Conservation (phyloP, 352 stramenopile genomes). For the Peronospora destructor region DNA sequence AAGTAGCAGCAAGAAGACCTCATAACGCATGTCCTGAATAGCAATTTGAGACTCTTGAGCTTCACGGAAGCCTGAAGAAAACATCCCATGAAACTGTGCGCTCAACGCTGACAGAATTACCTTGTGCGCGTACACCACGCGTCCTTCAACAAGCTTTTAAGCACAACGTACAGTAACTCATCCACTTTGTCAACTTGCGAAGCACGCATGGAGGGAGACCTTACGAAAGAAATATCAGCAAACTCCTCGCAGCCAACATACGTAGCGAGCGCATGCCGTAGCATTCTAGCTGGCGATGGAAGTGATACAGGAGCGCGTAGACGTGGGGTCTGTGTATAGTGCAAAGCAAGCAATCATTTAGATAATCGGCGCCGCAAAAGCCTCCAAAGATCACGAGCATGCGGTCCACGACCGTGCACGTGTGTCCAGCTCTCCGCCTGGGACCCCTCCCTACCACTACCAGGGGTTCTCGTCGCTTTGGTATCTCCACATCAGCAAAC, state of each 20-base stretch:
- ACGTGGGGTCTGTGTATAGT: constrained; percentile 90
- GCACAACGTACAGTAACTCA: constrained; percentile 2
- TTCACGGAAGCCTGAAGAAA: constrained; percentile 90
- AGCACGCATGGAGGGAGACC: constrained; percentile 13
- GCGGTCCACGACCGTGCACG: constrained; percentile 89
- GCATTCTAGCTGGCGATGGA: constrained; percentile 54
- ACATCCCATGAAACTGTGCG: constrained; percentile 93
- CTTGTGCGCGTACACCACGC: constrained; percentile 90
- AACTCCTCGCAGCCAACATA: constrained; percentile 92
- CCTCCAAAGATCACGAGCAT: constrained; percentile 93
- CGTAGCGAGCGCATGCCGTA: constrained; percentile 74
- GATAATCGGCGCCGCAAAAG: constrained; percentile 87
- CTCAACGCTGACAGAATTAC: constrained; percentile 90
- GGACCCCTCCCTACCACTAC: constrained; percentile 82
- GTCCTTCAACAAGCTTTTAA: constrained; percentile 84
- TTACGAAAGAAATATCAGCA: constrained; percentile 91
- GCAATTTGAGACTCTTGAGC: constrained; percentile 78
- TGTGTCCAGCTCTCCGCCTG: constrained; percentile 89
- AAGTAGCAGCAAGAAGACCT: constrained; percentile 89
- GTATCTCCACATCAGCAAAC: constrained; percentile 18
- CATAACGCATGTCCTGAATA: constrained; percentile 86
- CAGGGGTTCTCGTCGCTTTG: constrained; percentile 52
- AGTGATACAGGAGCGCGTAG: constrained; percentile 67
- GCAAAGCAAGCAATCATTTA: constrained; percentile 94
- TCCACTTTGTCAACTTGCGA: background rate